phyloP scores from a whole-genome alignment of 108 stramenopile genomes.

The Cyclotella sp. region DNA sequence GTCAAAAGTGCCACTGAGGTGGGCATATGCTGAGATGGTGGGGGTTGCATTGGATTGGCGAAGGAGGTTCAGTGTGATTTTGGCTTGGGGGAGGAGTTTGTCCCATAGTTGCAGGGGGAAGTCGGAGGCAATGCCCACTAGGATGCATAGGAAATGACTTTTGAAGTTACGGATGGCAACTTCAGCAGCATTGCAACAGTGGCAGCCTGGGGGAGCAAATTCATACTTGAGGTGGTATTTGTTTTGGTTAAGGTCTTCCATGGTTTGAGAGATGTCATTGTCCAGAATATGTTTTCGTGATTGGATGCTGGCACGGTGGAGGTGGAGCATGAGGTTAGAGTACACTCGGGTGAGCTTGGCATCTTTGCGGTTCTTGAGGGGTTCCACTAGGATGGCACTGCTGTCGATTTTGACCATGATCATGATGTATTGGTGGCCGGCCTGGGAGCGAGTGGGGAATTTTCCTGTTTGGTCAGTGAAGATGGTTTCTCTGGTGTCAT shows the following conservation, averaged over 20 bases:
- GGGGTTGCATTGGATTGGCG: conserved; percentile 47
- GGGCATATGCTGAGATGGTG: conserved; percentile 44
- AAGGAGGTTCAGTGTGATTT: conserved; percentile 40
- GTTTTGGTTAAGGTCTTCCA: not conserved
- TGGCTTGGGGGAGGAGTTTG: conserved; percentile 5
- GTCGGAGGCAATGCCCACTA: conserved; percentile 11
- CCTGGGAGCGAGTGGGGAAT: not conserved
- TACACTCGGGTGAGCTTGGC: not conserved
- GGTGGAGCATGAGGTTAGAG: not conserved
- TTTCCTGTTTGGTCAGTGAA: not conserved
- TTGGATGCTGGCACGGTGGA: not conserved
- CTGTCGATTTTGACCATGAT: not conserved
- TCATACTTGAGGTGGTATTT: not conserved
- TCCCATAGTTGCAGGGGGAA: conserved; percentile 16
- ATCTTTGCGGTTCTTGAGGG: not conserved
- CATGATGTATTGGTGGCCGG: not conserved
- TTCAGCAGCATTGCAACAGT: conserved; percentile 20
- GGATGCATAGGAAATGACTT: conserved; percentile 47
- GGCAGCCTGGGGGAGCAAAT: not conserved
- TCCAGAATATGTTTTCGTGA: not conserved
- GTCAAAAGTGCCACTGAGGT: not conserved
- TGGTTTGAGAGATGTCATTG: not conserved
- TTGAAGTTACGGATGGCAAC: conserved; percentile 44
- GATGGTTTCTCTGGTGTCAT: not conserved
- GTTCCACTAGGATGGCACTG: not conserved